phyloP scores from a whole-genome alignment of 805 yeast species.

The Cyberlindnera suaveolens region DNA sequence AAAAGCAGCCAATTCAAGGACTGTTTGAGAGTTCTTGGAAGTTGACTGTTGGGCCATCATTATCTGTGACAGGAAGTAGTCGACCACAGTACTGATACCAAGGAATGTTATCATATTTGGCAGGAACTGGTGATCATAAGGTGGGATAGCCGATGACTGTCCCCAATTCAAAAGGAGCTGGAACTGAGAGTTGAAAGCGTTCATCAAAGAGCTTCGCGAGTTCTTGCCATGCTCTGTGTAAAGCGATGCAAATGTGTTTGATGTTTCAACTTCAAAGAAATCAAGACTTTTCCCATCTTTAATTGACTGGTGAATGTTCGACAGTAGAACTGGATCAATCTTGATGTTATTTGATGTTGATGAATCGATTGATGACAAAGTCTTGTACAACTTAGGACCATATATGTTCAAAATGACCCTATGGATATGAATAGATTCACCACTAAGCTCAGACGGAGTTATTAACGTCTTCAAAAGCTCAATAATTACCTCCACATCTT shows the following conservation, averaged over 20 bases:
- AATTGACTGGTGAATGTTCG: constrained; percentile 8
- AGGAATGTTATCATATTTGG: constrained; percentile 9
- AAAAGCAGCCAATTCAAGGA: constrained; percentile 18
- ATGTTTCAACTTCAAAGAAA: constrained; percentile 10
- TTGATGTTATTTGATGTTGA: constrained; percentile 2
- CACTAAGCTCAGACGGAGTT: constrained; percentile 36
- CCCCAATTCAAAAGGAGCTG: constrained; percentile 18
- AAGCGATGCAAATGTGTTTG: constrained; percentile 1
- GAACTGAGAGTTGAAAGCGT: constrained; percentile 15
- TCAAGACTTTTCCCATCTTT: not conserved
- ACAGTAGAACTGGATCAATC: constrained; percentile 16
- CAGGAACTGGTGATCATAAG: constrained; percentile 15
- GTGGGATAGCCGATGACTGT: constrained; percentile 16
- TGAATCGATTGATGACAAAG: constrained; percentile 9
- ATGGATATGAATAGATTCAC: constrained; percentile 41
- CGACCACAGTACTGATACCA: constrained; percentile 15
- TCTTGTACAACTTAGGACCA: constrained; percentile 14
- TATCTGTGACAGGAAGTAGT: constrained; percentile 18
- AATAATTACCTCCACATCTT: constrained; percentile 29
- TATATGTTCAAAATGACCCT: constrained; percentile 28
- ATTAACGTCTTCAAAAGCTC: constrained; percentile 35
- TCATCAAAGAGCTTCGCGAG: constrained; percentile 10
- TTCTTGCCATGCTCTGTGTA: not conserved
- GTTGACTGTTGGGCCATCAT: constrained; percentile 7
- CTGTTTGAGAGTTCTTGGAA: constrained; percentile 10